Conservation (phyloP, 2,329 filamentous ascomycete species). For the Thelonectria rubi region DNA sequence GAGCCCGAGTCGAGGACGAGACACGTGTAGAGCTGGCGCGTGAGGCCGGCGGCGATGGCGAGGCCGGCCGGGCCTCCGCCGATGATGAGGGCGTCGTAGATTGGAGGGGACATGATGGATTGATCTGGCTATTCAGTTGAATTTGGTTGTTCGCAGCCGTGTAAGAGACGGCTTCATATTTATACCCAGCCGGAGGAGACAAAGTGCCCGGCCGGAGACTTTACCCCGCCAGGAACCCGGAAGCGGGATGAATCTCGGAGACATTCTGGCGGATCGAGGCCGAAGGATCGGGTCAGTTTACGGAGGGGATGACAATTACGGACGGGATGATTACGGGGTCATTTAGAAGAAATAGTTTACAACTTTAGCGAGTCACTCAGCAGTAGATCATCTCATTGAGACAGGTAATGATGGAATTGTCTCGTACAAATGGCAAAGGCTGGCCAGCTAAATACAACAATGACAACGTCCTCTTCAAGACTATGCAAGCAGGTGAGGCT, state of each 20-base stretch:
- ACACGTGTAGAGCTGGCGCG: constrained; percentile 57
- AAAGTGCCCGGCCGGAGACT: constrained; percentile 40
- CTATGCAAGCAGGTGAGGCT: constrained; percentile 36
- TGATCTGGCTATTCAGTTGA: neutral
- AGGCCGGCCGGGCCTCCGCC: constrained; percentile 64
- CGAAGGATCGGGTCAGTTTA: neutral
- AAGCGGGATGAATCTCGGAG: constrained; percentile 25
- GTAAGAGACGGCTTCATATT: constrained; percentile 19
- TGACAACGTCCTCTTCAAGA: constrained; percentile 31
- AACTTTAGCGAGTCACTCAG: too few relatives aligned
- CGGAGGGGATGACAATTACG: too few relatives aligned
- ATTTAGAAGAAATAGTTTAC: too few relatives aligned
- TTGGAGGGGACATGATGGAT: constrained; percentile 28
- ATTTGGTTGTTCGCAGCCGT: neutral
- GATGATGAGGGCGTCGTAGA: constrained; percentile 62
- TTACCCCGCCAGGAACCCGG: constrained; percentile 18
- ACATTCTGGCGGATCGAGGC: constrained; percentile 13
- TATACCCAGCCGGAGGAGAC: constrained; percentile 21
- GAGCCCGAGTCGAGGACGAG: constrained; percentile 60
- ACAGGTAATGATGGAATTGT: neutral
- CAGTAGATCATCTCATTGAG: neutral
- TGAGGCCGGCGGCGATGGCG: constrained; percentile 56
- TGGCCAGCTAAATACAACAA: constrained; percentile 25
- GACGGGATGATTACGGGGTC: too few relatives aligned
- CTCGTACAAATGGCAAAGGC: constrained; percentile 7